These are phyloP conservation scores for Kuraishia piskuri DNA, from an alignment of 805 yeast genomes.

Conservation along the genomic window DNA sequence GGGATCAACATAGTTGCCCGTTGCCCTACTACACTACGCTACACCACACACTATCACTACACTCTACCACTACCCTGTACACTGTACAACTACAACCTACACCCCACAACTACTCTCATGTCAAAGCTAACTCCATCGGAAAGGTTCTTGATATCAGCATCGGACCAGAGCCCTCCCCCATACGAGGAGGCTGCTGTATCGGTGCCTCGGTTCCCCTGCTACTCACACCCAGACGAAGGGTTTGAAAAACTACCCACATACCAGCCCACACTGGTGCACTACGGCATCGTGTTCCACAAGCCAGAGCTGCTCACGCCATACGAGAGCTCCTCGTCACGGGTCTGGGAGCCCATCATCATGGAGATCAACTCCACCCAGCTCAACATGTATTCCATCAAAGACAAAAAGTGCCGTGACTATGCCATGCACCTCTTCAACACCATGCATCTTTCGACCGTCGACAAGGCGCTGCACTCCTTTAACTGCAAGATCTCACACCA, in stretches of 20 bases:
- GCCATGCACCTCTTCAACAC: slow-evolving; percentile 13
- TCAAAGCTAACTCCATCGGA: background rate
- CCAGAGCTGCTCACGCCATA: slow-evolving; percentile 1
- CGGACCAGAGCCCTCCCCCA: background rate
- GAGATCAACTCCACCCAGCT: slow-evolving; percentile 25
- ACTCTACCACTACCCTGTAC: background rate
- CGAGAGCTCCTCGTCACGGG: background rate
- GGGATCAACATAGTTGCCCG: too few relatives aligned
- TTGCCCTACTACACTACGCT: too few relatives aligned
- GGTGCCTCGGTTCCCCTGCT: background rate
- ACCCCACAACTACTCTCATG: background rate
- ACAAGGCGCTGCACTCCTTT: slow-evolving; percentile 17
- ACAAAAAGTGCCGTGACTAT: slow-evolving; percentile 8
- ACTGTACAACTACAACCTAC: background rate
- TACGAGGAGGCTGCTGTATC: background rate
- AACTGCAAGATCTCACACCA: background rate
- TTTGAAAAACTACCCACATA: slow-evolving; percentile 1
- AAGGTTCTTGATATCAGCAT: background rate
- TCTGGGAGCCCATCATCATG: slow-evolving; percentile 14
- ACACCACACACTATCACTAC: too few relatives aligned
- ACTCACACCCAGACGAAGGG: background rate
- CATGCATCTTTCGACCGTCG: slow-evolving; percentile 14
- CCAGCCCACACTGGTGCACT: background rate
- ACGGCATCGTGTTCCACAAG: background rate
- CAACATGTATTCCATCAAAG: slow-evolving; percentile 14